Evolutionary conservation across 768 basidiomycete genomes (phyloP), one percentile per base, ranked within the genome.

Genomic region (Hygrophorus pudorinus): DNA sequence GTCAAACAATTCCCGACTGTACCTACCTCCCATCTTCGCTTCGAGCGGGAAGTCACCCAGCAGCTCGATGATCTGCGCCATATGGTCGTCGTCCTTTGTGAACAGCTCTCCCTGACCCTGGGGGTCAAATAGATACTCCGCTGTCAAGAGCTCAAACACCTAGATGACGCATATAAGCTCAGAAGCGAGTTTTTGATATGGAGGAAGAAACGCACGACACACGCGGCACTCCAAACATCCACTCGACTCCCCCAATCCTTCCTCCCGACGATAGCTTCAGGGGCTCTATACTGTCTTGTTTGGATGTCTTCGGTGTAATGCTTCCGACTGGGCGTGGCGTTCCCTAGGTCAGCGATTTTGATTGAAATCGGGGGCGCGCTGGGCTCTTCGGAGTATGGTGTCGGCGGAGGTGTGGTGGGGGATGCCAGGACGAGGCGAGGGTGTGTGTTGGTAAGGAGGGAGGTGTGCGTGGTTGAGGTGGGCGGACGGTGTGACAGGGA

Each of bases 221-320:
- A 93, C 16, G 87, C 92, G 18, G 89, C 79, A 53, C 83, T 86
- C 91, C 91, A 96, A 16, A 93, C 76, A 63, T 96, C 91, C 35
- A 78, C 89, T 44, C 82, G 77, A 30, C 77, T 69, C 51, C 81
- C 87, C 91, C 91, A 96, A 52, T 88, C 85, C 29, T 75, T 76
- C 44, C 81, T 78, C 13, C 92, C 91, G 13, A 93, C 66, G 53
- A 96, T 91, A 43, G 89, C 91, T 61, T 96, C 91, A n/a, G 91
- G 91, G 20, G 86, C 77, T 49, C 91, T 83, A 60, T 96, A 96
- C 58, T 94, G 91, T 34, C 91, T 77, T n/a, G 91, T 96, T 65
- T 94, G 92, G 51, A 93, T 94, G 58, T 92, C 91, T 56, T 93
- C 91, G 7, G 91, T 94, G 59, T 78, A 96, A 59, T 94, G 90